Evolutionary conservation across 2,329 filamentous ascomycete species (phyloP), one percentile per base, ranked within the genome.

Genomic region (Rutstroemia sp.): DNA sequence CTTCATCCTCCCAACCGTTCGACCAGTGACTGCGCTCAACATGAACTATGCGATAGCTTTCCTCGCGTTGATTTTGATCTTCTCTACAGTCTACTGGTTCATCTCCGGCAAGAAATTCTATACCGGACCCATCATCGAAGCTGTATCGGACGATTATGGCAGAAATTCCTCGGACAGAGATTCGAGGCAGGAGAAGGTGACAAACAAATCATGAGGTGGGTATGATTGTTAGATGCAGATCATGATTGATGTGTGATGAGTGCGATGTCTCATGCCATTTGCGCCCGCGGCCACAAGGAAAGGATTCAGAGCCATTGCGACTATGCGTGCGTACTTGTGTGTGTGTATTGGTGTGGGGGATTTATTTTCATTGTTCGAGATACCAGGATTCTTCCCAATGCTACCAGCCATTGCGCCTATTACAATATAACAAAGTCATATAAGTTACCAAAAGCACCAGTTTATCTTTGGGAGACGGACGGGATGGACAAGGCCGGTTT

Each of bases 31-130:
- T 1, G 68, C 75, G 10, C 45, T 23, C 14, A 34, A 76, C 72
- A 81, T 81, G 78, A 80, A 80, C 68, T 81, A 80, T 63, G 77
- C 78, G n/a, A 70, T 73, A 37, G 77, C 75, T 12, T 78, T 78
- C 61, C 63, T 80, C 41, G 71, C 65, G 4, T 72, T 72, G 41
- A 77, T 80, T 42, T 68, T 78, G 21, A 21, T 73, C 27, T 68
- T 75, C 59, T 69, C 78, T 0, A 60, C 69, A 19, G 41, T 69
- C 12, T 79, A 75, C 64, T 81, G 77, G 77, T 75, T 68, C 57
- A 60, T 73, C 51, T 62, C 65, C 5, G 78, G 77, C 41, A 70
- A 71, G 49, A 71, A 70, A 48, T 76, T 74, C 62, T 80, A 79
- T 67, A 76, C 72, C 4, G 78, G 77, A 6, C 77, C 77, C 2